Conservation (phyloP, 164 flowering plant species). For the Piper longum region DNA sequence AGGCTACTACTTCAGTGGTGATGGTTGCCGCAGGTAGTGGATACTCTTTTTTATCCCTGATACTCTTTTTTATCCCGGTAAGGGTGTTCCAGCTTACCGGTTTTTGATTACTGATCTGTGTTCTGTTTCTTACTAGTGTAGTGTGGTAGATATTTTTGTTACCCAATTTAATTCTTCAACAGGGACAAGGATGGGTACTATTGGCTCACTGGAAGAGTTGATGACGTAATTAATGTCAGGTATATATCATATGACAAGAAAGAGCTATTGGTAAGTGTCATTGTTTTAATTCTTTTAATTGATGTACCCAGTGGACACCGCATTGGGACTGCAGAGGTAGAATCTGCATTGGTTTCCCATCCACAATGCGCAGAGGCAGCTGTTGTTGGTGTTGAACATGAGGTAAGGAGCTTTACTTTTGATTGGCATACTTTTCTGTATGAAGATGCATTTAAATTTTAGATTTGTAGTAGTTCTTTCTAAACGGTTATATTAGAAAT, state of each 20-base stretch:
- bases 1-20: constrained; percentile 85
- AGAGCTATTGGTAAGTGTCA: neutral
- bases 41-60: neutral
- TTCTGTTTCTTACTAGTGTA: no score
- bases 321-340: constrained; percentile 98
- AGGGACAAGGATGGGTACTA: constrained; percentile 97
- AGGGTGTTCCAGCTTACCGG: no score
- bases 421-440: neutral
- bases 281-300: neutral
- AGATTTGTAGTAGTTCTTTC: no score
- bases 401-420: constrained; percentile 29
- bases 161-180: neutral
- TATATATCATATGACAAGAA: constrained; percentile 10
- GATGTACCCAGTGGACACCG: constrained; percentile 78
- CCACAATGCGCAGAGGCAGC: constrained; percentile 99
- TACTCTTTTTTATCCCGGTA: neutral
- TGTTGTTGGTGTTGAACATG: constrained; percentile 97
- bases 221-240: constrained; percentile 99
- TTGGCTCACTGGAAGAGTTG: constrained; percentile 99
- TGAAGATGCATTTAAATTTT: neutral
- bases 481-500: no score
- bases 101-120: no score
- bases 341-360: constrained; percentile 96
- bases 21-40: constrained; percentile 86
- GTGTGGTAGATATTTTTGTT: neutral